Conservation (phyloP, 176 grass and related monocot genomes). For the Neostapfia colusana region DNA sequence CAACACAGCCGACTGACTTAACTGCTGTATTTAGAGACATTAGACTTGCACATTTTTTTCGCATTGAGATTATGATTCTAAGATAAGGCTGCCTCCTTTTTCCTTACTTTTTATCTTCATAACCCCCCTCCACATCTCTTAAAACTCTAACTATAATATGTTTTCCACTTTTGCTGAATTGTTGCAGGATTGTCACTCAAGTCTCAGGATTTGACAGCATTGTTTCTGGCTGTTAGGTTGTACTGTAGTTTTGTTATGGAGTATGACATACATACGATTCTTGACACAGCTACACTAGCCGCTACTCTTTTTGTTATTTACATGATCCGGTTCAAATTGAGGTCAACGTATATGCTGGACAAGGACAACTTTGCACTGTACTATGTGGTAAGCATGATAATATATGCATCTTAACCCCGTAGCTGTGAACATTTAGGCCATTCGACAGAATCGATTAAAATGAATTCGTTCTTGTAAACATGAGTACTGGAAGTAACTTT, state of each 20-base stretch:
- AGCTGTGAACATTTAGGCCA: background rate
- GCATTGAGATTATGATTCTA: background rate
- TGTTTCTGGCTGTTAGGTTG: slow-evolving; percentile 93
- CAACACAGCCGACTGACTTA: slow-evolving; percentile 26
- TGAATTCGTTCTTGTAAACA: background rate
- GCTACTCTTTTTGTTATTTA: slow-evolving; percentile 96
- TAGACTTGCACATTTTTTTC: background rate
- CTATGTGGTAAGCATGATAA: slow-evolving; percentile 75
- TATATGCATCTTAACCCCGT: slow-evolving; percentile 7
- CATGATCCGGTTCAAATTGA: slow-evolving; percentile 97
- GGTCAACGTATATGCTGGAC: slow-evolving; percentile 89
- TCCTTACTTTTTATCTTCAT: slow-evolving; percentile 7
- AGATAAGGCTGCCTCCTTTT: background rate
- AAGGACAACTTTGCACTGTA: slow-evolving; percentile 92
- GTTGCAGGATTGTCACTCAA: slow-evolving; percentile 90
- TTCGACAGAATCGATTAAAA: background rate
- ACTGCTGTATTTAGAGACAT: background rate
- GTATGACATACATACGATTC: slow-evolving; percentile 97
- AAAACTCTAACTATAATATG: slow-evolving; percentile 11
- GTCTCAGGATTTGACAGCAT: slow-evolving; percentile 90
- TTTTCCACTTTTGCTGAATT: slow-evolving; percentile 19
- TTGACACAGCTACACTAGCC: slow-evolving; percentile 82
- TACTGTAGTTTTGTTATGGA: slow-evolving; percentile 99
- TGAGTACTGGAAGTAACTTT: background rate
- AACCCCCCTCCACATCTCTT: slow-evolving; percentile 1